Conservation (phyloP, 805 yeast species). For the Yamadazyma endophytica region DNA sequence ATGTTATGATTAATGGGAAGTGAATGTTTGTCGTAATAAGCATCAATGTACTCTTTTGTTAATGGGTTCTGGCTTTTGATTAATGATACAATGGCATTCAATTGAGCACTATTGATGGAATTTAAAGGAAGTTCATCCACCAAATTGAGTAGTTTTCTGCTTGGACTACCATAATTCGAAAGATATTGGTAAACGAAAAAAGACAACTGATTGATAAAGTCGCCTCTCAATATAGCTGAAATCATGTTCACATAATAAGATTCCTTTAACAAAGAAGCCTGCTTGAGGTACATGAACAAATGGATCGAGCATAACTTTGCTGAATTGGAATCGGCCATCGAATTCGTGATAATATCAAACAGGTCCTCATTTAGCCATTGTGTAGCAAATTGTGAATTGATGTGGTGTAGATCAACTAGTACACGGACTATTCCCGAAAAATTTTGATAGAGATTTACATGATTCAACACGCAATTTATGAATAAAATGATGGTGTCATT, state of each 20-base stretch:
- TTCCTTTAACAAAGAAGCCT: constrained; percentile 6
- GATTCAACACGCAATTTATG: constrained; percentile 34
- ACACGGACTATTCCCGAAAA: constrained; percentile 24
- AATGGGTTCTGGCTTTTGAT: too few species aligned
- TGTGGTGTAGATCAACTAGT: constrained; percentile 13
- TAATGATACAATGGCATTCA: too few species aligned
- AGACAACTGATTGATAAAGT: constrained; percentile 18
- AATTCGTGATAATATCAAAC: constrained; percentile 23
- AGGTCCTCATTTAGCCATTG: constrained; percentile 29
- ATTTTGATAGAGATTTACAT: constrained; percentile 30
- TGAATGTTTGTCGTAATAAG: too few species aligned
- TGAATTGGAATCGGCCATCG: constrained; percentile 24
- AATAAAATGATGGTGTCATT: constrained; percentile 21
- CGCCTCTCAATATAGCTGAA: constrained; percentile 20
- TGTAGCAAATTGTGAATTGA: constrained; percentile 11
- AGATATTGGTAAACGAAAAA: constrained; percentile 20
- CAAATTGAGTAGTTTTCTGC: constrained; percentile 6
- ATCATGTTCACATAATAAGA: constrained; percentile 20
- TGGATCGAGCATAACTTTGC: constrained; percentile 22
- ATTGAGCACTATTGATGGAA: not conserved
- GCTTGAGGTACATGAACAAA: constrained; percentile 18
- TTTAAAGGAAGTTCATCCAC: constrained; percentile 10
- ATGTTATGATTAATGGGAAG: too few species aligned
- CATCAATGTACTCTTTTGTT: too few species aligned
- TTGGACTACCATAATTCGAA: constrained; percentile 11